Evolutionary conservation across 2,329 filamentous ascomycete genomes (phyloP), one percentile per base, ranked within the genome.

Genomic region (Epichloe gansuensis): DNA sequence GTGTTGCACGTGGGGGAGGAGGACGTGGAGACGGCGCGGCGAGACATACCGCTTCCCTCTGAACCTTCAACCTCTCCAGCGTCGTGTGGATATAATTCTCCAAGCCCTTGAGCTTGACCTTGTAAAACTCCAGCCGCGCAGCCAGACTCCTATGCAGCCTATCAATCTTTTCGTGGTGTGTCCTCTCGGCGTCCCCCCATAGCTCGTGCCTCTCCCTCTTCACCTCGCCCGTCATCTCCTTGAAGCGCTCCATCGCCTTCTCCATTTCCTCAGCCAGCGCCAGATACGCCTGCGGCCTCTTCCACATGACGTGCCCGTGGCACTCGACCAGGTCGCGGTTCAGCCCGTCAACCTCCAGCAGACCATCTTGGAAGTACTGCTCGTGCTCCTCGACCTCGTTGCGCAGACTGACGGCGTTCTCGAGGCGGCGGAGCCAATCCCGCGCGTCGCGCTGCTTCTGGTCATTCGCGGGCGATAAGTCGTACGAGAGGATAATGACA

Each of bases 31-130:
- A 23, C 21, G 49, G 6, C 40, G 17, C 21, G 49, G 6, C 40
- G 17, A 42, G 21, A 68, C 77, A 56, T 65, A 81, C 79, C 51
- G 79, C 78, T 56, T 77, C 75, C 27, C 79, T 71, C 66, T 84
- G 80, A 43, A 83, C 78, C 49, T 79, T 75, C 41, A 84, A 61
- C 47, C 80, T 68, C 62, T 81, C 75, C 27, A 84, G 66, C 36
- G 80, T 82, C 1, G 77, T 82, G 56, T 79, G 73, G 13, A 80
- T 77, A 56, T 84, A 84, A 55, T 78, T 79, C 59, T 82, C 78
- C 57, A 82, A 71, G 5, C 80, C 80, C 57, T 74, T 76, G 15
- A 82, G 68, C 67, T 83, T 84, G 49, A 73, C 73, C 54, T 71
- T 70, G 66, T 81, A 81, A 58, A 84, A 84, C 47, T 81, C 75